These are phyloP conservation scores for Jaltomata sinuosa DNA, from an alignment of 257 asterid genomes.

Conservation along the genomic window DNA sequence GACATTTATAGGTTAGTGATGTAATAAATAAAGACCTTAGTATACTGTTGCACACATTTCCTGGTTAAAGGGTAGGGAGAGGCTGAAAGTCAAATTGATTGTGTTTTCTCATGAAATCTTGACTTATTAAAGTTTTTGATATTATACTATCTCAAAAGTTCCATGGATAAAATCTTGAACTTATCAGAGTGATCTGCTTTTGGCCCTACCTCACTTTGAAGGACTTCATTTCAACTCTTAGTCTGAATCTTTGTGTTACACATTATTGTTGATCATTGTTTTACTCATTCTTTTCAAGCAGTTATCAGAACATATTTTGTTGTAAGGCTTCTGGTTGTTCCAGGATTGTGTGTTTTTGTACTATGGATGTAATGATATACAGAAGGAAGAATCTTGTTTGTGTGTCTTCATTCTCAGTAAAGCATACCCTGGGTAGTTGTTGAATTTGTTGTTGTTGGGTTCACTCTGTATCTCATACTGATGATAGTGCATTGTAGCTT, in stretches of 20 bases:
- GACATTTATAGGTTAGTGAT: neutral
- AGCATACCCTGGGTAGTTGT: neutral
- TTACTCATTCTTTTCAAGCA: neutral
- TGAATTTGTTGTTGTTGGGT: neutral
- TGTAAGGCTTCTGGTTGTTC: neutral
- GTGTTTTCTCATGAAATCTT: neutral
- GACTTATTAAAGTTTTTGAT: neutral
- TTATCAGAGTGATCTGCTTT: neutral
- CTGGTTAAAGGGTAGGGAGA: neutral
- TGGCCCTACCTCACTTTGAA: neutral
- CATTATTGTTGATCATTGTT: neutral
- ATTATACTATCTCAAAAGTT: neutral
- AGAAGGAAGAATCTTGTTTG: neutral
- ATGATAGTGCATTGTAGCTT: neutral
- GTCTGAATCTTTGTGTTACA: neutral
- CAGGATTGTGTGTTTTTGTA: neutral
- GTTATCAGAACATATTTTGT: neutral
- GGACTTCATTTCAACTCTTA: neutral
- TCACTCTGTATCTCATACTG: neutral
- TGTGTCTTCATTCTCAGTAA: neutral
- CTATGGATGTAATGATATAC: neutral
- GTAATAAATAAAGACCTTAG: neutral
- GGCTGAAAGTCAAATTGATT: neutral
- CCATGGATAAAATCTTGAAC: neutral
- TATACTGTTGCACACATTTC: neutral